Evolutionary conservation across 2,329 filamentous ascomycete species (phyloP), one percentile per base, ranked within the genome.

Genomic region (Phaeosphaeriaceae sp.): DNA sequence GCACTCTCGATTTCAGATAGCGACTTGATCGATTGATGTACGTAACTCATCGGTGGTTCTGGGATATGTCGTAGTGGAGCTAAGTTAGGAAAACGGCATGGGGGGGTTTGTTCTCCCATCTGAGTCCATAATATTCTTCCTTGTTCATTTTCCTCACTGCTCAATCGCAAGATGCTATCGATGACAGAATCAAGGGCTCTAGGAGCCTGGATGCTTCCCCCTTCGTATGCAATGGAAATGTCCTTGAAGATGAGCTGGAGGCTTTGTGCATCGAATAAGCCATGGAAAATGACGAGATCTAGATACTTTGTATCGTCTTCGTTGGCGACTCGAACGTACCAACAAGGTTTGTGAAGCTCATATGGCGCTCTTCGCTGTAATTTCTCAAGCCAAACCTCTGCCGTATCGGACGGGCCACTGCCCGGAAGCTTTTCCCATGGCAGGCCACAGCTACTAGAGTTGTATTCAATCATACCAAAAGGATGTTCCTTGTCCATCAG

Each of bases 211-310:
- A 42, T 2, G 48, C 9, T 2, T 63, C 50, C 3, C 15, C 63
- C 69, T 7, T 63, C 50, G 28, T 82, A 77, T 9, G 70, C 62
- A 29, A 59, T 62, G 2, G 72, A 62, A 11, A 96, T 76, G 58
- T 88, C 83, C 0, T 76, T 64, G 2, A 96, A 72, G 1, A 97
- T 79, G 0, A 78, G 64, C 3, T 83, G 77, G 9, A 97, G 75
- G 7, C 90, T 92, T 33, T 84, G 80, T 0, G 91, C 92, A 74
- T 97, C 92, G 58, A 95, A 97, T 0, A 97, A 76, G 0, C 89
- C 89, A 73, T 97, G 92, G 55, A 95, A 88, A 2, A 91, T 79
- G 8, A 79, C 82, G 16, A 87, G 64, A 36, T 80, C 73, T 33
- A 84, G 66, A 4, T 64, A 58, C 3, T 38, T 35, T 0, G 47